A percentile compares a stretch with the other conserved stretches of the same genome.
phyloP scores from a whole-genome alignment of 306 rosid species.

The Hylodesmum podocarpum region DNA sequence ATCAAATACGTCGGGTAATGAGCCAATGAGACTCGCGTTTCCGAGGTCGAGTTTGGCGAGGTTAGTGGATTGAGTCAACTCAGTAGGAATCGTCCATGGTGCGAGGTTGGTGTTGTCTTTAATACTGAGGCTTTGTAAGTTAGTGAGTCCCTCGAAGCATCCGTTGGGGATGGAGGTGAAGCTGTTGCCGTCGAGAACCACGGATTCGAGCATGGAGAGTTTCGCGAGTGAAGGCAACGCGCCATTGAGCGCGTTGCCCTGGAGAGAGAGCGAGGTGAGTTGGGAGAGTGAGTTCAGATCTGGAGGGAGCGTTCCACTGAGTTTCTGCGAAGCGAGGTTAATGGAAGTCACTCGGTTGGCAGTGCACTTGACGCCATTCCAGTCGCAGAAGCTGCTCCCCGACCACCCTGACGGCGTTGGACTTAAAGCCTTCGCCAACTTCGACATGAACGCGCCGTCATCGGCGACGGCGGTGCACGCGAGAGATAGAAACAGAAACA shows the following conservation, averaged over 20 bases:
- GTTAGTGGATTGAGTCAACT: slow-evolving; percentile 45
- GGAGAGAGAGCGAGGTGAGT: slow-evolving; percentile 56
- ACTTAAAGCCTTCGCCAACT: slow-evolving; percentile 37
- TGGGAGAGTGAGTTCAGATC: slow-evolving; percentile 57
- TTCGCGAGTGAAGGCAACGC: slow-evolving; percentile 61
- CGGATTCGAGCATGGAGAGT: slow-evolving; percentile 43
- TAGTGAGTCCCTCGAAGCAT: slow-evolving; percentile 49
- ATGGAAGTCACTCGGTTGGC: slow-evolving; percentile 49
- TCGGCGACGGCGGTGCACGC: slow-evolving; percentile 48
- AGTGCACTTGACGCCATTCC: slow-evolving; percentile 58
- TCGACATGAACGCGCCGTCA: slow-evolving; percentile 49
- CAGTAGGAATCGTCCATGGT: slow-evolving; percentile 53
- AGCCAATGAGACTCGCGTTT: slow-evolving; percentile 39
- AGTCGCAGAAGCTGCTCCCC: slow-evolving; percentile 34
- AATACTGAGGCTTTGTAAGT: slow-evolving; percentile 50
- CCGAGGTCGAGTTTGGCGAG: slow-evolving; percentile 44
- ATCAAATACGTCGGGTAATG: slow-evolving; percentile 57
- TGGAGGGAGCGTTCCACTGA: slow-evolving; percentile 59
- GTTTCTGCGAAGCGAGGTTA: slow-evolving; percentile 33
- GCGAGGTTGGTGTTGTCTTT: slow-evolving; percentile 37
- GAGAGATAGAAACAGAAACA: not conserved
- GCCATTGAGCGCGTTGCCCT: slow-evolving; percentile 52
- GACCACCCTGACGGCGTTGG: slow-evolving; percentile 59
- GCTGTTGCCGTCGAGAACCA: slow-evolving; percentile 51
- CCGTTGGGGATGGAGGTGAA: slow-evolving; percentile 52